Evolutionary conservation across 495 filamentous ascomycete genomes (phyloP).

Genomic region (Neurospora cerealis): DNA sequence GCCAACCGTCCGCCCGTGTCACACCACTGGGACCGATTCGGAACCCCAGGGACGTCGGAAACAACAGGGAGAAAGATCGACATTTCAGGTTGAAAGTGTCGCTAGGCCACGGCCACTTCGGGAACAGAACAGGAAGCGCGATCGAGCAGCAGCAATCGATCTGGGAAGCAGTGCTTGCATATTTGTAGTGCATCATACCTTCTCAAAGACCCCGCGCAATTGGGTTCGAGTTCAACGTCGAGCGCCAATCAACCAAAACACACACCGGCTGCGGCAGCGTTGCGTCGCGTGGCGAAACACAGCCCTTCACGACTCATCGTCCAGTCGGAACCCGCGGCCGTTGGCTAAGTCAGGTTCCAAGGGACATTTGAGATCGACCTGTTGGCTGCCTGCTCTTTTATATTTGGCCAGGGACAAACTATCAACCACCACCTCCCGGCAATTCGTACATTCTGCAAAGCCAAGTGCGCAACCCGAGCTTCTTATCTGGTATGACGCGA

Average conservation of each 20-base stretch:
- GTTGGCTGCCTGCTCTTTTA: background rate
- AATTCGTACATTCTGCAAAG: constrained; percentile 1
- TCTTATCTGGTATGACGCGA: constrained; percentile 26
- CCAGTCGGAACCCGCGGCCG: background rate
- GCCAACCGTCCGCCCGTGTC: background rate
- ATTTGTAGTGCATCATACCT: constrained; percentile 7
- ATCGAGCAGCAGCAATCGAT: background rate
- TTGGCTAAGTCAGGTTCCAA: background rate
- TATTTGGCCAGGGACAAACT: constrained; percentile 3
- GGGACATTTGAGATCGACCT: constrained; percentile 1
- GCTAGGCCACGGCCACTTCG: background rate
- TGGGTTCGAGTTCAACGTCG: background rate
- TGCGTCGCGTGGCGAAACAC: constrained; percentile 1
- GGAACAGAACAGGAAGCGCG: background rate
- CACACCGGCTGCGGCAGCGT: background rate
- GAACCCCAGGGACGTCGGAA: background rate
- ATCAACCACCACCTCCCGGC: background rate
- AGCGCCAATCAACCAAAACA: background rate
- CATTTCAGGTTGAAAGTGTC: background rate
- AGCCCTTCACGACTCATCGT: background rate
- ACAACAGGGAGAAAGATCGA: background rate
- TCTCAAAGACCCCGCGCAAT: background rate
- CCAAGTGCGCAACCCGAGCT: constrained; percentile 3
- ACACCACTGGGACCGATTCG: background rate
- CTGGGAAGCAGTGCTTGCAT: constrained; percentile 3